These are phyloP conservation scores for Graphium sp. DNA, from an alignment of 2,329 filamentous ascomycete genomes.

Conservation along the genomic window DNA sequence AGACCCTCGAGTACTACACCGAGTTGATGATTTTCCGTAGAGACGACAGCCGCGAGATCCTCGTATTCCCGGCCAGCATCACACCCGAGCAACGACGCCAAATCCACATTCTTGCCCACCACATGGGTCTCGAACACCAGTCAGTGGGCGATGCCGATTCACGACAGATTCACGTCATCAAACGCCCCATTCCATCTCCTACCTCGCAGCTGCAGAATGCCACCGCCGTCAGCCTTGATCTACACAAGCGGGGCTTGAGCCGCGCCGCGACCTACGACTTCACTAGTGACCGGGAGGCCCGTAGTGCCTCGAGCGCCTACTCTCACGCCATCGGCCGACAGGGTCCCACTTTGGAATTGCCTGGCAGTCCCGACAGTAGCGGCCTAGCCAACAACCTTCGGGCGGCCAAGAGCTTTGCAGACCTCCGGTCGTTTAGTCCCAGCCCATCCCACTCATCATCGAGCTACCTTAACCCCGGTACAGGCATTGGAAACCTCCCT, in stretches of 20 bases:
- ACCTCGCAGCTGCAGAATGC: conserved; percentile 37
- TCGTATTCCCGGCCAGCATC: conserved; percentile 70
- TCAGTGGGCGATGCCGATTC: conserved; percentile 80
- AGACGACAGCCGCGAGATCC: conserved; percentile 57
- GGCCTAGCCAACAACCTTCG: conserved; percentile 65
- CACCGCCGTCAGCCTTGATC: conserved; percentile 52
- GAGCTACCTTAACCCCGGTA: conserved; percentile 42
- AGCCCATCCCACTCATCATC: conserved; percentile 76
- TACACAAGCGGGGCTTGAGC: conserved; percentile 70
- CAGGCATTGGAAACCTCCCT: conserved; percentile 37
- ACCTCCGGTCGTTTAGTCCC: conserved; percentile 85
- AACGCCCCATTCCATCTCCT: conserved; percentile 36
- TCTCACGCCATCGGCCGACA: conserved; percentile 59
- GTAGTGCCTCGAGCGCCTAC: conserved; percentile 50
- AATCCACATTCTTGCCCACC: conserved; percentile 87
- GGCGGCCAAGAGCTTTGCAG: conserved; percentile 90
- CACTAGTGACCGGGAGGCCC: conserved; percentile 59
- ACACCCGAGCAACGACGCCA: conserved; percentile 73
- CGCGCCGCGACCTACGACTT: conserved; percentile 97
- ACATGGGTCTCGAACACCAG: conserved; percentile 81
- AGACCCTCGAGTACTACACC: conserved; percentile 76
- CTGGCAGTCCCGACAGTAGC: conserved; percentile 54
- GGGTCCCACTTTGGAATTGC: conserved; percentile 69
- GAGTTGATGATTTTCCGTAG: conserved; percentile 81
- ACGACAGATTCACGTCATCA: conserved; percentile 81